phyloP scores from a whole-genome alignment of 73 alveolate species.

The Uronychia setigera region DNA sequence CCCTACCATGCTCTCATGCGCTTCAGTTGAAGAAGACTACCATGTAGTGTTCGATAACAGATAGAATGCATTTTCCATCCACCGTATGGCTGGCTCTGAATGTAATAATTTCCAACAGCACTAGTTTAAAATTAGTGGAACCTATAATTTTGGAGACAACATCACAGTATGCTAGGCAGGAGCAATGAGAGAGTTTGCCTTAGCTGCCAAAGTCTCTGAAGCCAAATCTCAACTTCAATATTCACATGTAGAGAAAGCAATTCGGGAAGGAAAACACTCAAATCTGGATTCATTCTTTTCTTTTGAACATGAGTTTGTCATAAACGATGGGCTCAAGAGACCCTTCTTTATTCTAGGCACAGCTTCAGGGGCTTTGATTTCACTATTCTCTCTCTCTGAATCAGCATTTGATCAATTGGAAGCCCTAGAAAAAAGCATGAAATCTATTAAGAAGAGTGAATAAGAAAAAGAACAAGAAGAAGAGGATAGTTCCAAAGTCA shows the following conservation, averaged over 20 bases:
- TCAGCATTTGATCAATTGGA: neutral
- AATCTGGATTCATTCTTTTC: neutral
- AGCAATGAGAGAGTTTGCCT: neutral
- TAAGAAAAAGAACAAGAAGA: neutral
- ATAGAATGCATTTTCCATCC: neutral
- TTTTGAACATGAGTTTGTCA: neutral
- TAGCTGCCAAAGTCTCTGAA: neutral
- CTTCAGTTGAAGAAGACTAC: neutral
- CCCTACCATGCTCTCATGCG: neutral
- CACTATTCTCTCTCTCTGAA: neutral
- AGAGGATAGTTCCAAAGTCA: neutral
- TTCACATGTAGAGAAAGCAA: neutral
- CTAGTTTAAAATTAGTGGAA: neutral
- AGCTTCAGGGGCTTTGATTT: neutral
- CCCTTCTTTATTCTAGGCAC: neutral
- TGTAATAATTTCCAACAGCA: neutral
- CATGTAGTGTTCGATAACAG: neutral
- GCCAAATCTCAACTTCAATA: neutral
- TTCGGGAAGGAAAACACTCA: neutral
- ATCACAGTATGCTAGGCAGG: neutral
- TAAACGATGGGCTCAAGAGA: neutral
- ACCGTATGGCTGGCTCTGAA: neutral
- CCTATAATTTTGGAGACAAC: neutral
- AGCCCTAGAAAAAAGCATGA: neutral
- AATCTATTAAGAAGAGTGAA: neutral